Evolutionary conservation across 352 stramenopile genomes (phyloP).

Genomic region (Phytopythium boreale): DNA sequence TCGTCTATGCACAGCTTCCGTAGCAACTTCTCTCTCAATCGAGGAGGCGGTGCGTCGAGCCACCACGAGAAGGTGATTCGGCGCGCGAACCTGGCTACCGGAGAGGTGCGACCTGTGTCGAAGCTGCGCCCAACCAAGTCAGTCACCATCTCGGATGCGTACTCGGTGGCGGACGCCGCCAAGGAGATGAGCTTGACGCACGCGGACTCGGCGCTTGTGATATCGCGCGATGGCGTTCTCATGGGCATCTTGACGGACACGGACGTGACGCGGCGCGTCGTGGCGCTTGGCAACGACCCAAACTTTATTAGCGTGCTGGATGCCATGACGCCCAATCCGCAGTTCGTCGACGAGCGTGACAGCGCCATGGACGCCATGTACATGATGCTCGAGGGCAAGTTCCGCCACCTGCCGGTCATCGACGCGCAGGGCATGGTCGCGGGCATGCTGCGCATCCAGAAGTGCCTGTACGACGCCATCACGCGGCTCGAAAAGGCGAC

Average conservation of each 20-base stretch:
- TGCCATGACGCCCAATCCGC: slow-evolving; percentile 84
- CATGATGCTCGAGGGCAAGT: slow-evolving; percentile 90
- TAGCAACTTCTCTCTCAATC: slow-evolving; percentile 65
- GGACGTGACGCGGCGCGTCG: slow-evolving; percentile 82
- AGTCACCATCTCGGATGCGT: slow-evolving; percentile 84
- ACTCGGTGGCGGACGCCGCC: slow-evolving; percentile 87
- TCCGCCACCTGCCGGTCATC: slow-evolving; percentile 97
- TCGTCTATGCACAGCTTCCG: slow-evolving; percentile 83
- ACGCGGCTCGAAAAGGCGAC: slow-evolving; percentile 93
- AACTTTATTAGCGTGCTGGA: slow-evolving; percentile 83
- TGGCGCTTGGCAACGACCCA: slow-evolving; percentile 83
- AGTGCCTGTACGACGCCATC: slow-evolving; percentile 99
- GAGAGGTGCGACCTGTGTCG: slow-evolving; percentile 89
- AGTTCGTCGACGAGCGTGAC: slow-evolving; percentile 87
- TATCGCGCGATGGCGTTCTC: slow-evolving; percentile 86
- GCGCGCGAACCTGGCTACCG: slow-evolving; percentile 52
- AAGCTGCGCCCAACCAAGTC: slow-evolving; percentile 87
- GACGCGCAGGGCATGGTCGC: slow-evolving; percentile 88
- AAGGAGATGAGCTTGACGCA: slow-evolving; percentile 89
- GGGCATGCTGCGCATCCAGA: slow-evolving; percentile 97
- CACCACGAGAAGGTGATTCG: slow-evolving; percentile 36
- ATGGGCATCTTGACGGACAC: slow-evolving; percentile 96
- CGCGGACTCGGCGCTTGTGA: slow-evolving; percentile 92
- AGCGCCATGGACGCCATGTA: slow-evolving; percentile 91
- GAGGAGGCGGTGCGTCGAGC: slow-evolving; percentile 26